Base-by-base conservation (phyloP, 805 yeast genomes). In the Ogataea paradorogensis region DNA sequence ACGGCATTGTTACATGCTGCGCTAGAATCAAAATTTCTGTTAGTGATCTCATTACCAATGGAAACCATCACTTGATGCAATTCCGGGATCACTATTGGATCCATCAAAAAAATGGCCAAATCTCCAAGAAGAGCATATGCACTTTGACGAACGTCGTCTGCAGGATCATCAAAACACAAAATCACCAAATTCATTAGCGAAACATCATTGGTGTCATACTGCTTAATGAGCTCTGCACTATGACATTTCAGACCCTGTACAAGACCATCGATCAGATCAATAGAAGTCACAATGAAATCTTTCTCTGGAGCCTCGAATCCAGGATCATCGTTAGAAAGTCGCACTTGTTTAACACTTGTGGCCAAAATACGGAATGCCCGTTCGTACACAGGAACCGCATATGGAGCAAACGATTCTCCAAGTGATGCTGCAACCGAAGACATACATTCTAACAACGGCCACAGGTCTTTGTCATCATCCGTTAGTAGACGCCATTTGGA, bases 391-490 rank as follows among this genome's bases (percentile, higher is more conserved):
- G 90, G 84, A 9, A 83, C 73, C 0, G 98, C 97, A 68, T 80
- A 88, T 5, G 95, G 95, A 6, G 89, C 85, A 67, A 91, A 91
- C 20, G 76, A 60, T 47, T 84, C 87, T 15, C 96, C 95, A 44
- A 90, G 65, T 2, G 89, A 76, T 1, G 95, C 89, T 9, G 97
- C 95, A 24, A 93, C 84, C 14, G 89, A 78, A 4, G 96, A 86
- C 76, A 93, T 74, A 63, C 98, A 90, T 62, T 91, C 98, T 44
- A 93, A 66, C 48, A 93, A 69, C 5, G 97, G 95, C 91, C 97
- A 88, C 48, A 91, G 63, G 52, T 81, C 96, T 39, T 77, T 76
- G 59, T 91, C 97, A 40, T 80, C 79, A 57, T 93, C 96, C 11
- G 69, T 66, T 35, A 89, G 62, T 27, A 62, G 52, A 41, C 81